Conservation (phyloP, 345 rosid genomes). For the Geranium brycei region DNA sequence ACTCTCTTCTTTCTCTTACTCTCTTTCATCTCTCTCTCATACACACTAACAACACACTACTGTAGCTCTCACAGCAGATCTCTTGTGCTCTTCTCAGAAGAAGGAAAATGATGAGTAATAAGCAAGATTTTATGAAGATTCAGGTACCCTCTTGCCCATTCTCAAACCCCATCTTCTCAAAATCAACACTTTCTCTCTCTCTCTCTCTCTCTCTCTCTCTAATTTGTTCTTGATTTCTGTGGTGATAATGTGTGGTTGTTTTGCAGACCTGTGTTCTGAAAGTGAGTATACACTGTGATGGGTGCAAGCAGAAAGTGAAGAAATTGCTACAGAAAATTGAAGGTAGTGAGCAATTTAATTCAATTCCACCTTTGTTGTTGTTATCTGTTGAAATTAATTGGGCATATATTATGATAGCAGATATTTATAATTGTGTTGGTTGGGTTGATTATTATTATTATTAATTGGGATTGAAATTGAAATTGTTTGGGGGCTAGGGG, state of each 20-base stretch:
- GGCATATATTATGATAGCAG: too few species aligned
- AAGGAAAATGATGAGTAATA: neutral
- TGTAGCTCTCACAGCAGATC: neutral
- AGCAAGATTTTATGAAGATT: neutral
- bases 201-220: too few species aligned
- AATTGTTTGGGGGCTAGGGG: constrained; percentile 35
- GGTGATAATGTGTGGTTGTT: too few species aligned
- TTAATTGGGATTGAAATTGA: neutral
- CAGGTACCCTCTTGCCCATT: neutral
- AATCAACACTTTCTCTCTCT: neutral
- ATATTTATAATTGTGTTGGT: neutral
- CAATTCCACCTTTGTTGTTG: neutral
- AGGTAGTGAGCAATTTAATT: constrained; percentile 28
- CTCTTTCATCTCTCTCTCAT: too few species aligned
- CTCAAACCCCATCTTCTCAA: neutral
- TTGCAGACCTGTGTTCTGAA: constrained; percentile 73
- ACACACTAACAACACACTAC: too few species aligned
- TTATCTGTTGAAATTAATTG: neutral
- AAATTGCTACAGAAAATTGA: constrained; percentile 65
- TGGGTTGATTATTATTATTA: neutral
- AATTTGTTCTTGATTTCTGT: too few species aligned
- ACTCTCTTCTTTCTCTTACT: neutral
- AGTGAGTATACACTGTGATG: constrained; percentile 90
- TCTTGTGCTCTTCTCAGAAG: neutral
- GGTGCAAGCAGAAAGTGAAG: constrained; percentile 76